These are phyloP conservation scores for Protea cynaroides DNA, from an alignment of 164 flowering plant species.

Conservation along the genomic window DNA sequence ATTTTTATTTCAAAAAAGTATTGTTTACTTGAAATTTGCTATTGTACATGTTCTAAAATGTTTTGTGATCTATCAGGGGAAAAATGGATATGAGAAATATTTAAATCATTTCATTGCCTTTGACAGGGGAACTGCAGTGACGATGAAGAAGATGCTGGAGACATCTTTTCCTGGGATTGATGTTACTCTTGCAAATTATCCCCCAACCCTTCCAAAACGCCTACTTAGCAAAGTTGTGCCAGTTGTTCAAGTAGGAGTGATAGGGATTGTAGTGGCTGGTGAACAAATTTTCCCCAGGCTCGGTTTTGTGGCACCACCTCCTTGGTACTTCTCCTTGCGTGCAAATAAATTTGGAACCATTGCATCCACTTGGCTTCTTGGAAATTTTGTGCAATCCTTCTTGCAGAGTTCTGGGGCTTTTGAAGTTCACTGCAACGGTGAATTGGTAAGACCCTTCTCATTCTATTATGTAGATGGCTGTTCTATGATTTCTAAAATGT, in stretches of 20 bases:
- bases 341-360: slow-evolving; percentile 87
- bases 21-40: too few relatives aligned
- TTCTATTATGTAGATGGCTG: not conserved
- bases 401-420: slow-evolving; percentile 93
- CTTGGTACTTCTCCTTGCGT: slow-evolving; percentile 72
- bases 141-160: slow-evolving; percentile 80
- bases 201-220: slow-evolving; percentile 84
- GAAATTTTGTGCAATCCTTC: slow-evolving; percentile 74
- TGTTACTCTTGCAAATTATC: slow-evolving; percentile 72
- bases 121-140: slow-evolving; percentile 77
- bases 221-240: slow-evolving; percentile 69
- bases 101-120: slow-evolving; percentile 2
- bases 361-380: slow-evolving; percentile 83
- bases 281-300: slow-evolving; percentile 86
- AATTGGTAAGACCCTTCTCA: slow-evolving; percentile 39
- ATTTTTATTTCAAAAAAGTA: too few relatives aligned
- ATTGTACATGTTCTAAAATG: too few relatives aligned
- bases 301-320: slow-evolving; percentile 67
- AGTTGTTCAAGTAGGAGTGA: slow-evolving; percentile 59
- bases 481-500: too few relatives aligned
- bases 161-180: slow-evolving; percentile 67
- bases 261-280: slow-evolving; percentile 67
- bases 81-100: not conserved
- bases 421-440: slow-evolving; percentile 69
- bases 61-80: too few relatives aligned